These are phyloP conservation scores for Ramichloridium luteum DNA, from an alignment of 2,329 filamentous ascomycete genomes.

Conservation along the genomic window DNA sequence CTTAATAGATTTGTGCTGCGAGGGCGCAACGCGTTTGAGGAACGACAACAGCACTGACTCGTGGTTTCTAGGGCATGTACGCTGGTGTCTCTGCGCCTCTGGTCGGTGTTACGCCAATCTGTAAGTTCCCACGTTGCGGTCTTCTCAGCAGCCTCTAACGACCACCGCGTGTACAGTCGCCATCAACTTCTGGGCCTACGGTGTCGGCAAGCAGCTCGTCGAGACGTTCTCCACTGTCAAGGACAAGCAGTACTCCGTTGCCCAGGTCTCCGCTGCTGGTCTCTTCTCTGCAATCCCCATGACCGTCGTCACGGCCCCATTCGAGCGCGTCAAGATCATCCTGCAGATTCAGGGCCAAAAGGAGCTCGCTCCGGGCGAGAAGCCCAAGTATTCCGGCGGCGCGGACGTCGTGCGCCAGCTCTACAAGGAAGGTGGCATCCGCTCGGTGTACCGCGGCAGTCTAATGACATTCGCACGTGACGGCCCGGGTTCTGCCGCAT, in stretches of 20 bases:
- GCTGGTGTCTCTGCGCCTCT: constrained; percentile 93
- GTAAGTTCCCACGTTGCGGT: constrained; percentile 46
- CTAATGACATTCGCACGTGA: constrained; percentile 87
- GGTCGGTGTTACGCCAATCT: constrained; percentile 96
- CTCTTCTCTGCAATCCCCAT: constrained; percentile 76
- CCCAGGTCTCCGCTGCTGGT: constrained; percentile 78
- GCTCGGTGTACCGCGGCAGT: constrained; percentile 83
- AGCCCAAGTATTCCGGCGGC: constrained; percentile 80
- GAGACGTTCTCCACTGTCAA: constrained; percentile 51
- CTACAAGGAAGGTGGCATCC: constrained; percentile 79
- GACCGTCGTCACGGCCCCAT: constrained; percentile 96
- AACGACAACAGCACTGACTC: background rate
- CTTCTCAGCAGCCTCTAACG: background rate
- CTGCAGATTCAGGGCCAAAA: constrained; percentile 95
- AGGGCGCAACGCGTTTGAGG: background rate
- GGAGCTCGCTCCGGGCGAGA: constrained; percentile 70
- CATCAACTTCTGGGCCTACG: constrained; percentile 72
- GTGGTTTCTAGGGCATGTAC: constrained; percentile 57
- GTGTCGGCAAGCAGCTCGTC: constrained; percentile 85
- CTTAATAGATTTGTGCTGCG: constrained; percentile 2
- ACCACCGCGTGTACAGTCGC: constrained; percentile 36
- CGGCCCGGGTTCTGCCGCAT: constrained; percentile 82
- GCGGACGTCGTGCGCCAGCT: constrained; percentile 85
- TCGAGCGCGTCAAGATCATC: constrained; percentile 97
- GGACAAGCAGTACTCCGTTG: constrained; percentile 64